Evolutionary conservation across 352 stramenopile genomes (phyloP), one percentile per base, ranked within the genome.

Genomic region (Peronosclerospora sorghi): DNA sequence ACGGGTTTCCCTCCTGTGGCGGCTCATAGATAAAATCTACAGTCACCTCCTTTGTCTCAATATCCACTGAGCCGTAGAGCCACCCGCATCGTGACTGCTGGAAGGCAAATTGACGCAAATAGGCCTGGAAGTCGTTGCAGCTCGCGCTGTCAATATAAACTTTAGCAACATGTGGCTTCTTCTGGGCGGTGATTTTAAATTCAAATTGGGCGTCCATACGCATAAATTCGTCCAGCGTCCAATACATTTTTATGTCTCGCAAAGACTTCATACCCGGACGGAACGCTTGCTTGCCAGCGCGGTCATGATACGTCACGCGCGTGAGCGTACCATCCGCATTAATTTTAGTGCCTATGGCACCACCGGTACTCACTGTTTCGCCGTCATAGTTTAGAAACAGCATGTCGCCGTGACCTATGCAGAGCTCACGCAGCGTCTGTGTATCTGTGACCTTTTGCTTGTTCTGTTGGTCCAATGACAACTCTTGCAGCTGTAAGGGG

Each of bases 211-310:
- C 77, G 61, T 98, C 94, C 87, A 98, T 96, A 40, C 83, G 88
- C 53, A 95, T 94, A 65, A 98, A 98, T 69, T 98, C 94, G 36
- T 77, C 75, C 8, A 98, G 63, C 26, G 94, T 98, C 95, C 95
- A 98, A 52, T 96, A 72, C 93, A 98, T 98, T 71, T 98, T 98
- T 81, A 98, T 98, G 59, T 97, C 90, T 1, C 95, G 73, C 35
- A 98, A 64, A 23, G 94, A 67, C 59, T 98, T 86, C 68, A 97
- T 83, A 5, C 95, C 95, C 8, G 94, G 95, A 15, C 95, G 81
- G 65, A 98, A 98, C 29, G 63, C 86, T 50, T 71, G 94, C 63
- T 83, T 79, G 54, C 68, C 70, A 20, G 73, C 65, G 43, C 62
- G 73, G 41, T 86, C 75, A 49, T 86, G 64, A 54, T 88, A 86